phyloP scores from a whole-genome alignment of 169 alveolate genomes.

The Eimeria zaria region DNA sequence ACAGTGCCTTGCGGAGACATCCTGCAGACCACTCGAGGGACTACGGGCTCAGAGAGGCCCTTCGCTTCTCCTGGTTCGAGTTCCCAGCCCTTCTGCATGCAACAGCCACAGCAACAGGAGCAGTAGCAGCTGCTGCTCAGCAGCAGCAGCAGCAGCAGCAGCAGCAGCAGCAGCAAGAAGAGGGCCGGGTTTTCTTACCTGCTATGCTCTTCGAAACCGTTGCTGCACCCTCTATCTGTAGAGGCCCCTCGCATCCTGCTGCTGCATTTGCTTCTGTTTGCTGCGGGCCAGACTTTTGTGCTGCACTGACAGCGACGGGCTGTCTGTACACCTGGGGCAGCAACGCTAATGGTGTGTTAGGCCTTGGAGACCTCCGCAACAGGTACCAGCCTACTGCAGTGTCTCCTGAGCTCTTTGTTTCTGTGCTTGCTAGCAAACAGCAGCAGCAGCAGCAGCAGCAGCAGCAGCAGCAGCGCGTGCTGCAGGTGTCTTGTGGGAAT shows the following conservation, averaged over 20 bases:
- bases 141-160: background rate
- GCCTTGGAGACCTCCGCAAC: conserved; percentile 78
- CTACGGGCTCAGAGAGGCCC: conserved; percentile 36
- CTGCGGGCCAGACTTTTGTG: conserved; percentile 81
- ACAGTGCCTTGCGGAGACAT: conserved; percentile 24
- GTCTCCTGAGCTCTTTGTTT: conserved; percentile 11
- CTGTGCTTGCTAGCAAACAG: conserved; percentile 1
- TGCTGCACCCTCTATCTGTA: background rate
- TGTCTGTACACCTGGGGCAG: conserved; percentile 83
- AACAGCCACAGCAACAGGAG: background rate
- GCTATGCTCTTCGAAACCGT: conserved; percentile 1
- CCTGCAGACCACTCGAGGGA: conserved; percentile 69
- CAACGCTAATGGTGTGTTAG: conserved; percentile 81
- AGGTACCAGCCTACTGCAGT: conserved; percentile 32
- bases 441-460: conserved; percentile 55
- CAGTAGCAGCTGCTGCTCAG: background rate
- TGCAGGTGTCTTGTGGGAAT: conserved; percentile 77
- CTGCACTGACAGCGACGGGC: conserved; percentile 67
- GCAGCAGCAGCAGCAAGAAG: conserved; percentile 2
- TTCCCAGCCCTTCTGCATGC: background rate
- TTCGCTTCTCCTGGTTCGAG: conserved; percentile 56
- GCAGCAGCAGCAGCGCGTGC: conserved; percentile 38
- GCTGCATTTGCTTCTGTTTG: conserved; percentile 55
- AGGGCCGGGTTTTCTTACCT: conserved; percentile 1
- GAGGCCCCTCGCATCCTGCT: background rate